A percentile compares a stretch with the other conserved stretches of the same genome.
Conservation (phyloP, 169 alveolate species). For the Plasmodium vinckei region DNA sequence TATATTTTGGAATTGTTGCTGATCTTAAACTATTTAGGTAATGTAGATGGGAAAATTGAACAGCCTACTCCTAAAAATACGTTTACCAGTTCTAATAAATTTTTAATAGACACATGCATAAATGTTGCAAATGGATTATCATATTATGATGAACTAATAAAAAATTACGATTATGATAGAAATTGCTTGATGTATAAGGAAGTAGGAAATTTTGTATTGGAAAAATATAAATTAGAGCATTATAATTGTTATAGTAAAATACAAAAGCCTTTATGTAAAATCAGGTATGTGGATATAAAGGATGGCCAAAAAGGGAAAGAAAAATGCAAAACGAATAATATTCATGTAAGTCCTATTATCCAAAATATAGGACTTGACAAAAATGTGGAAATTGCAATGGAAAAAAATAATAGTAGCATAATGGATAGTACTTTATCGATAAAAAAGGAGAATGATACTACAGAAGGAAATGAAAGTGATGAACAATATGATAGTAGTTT, state of each 20-base stretch:
- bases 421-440: neutral
- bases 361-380: neutral
- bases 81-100: neutral
- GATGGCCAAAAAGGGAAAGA: neutral
- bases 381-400: too few species aligned
- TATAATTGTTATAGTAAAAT: constrained; percentile 42
- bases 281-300: constrained; percentile 9
- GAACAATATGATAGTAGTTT: neutral
- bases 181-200: constrained; percentile 24
- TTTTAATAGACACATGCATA: constrained; percentile 35
- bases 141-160: constrained; percentile 39
- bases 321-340: neutral
- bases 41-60: neutral
- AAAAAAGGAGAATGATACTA: neutral
- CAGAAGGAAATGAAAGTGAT: neutral
- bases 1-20: constrained; percentile 9
- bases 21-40: constrained; percentile 1
- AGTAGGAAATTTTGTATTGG: constrained; percentile 45
- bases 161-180: constrained; percentile 23
- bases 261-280: constrained; percentile 37
- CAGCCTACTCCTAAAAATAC: neutral
- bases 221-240: constrained; percentile 8
- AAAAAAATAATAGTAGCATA: too few species aligned
- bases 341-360: neutral
- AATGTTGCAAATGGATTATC: constrained; percentile 16